phyloP scores from a whole-genome alignment of 2,329 filamentous ascomycete genomes.

The Colletotrichum siamense region DNA sequence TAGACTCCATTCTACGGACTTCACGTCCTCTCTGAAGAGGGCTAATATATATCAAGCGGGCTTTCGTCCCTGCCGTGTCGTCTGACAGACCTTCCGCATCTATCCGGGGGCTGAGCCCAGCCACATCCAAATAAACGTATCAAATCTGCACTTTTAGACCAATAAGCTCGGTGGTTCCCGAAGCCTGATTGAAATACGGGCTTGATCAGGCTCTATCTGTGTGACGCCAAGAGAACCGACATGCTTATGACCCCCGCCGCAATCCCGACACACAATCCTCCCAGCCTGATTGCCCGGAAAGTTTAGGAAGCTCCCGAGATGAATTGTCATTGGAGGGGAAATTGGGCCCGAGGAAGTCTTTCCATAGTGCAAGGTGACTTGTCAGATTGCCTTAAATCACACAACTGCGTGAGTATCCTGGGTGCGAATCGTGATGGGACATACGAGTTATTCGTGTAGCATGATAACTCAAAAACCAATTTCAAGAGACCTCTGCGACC shows the following conservation, averaged over 20 bases:
- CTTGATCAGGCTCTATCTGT: neutral
- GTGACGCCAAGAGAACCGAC: neutral
- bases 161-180: rapidly evolving
- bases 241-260: neutral
- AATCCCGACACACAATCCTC: neutral
- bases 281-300: neutral
- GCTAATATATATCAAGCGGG: neutral
- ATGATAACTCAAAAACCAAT: neutral
- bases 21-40: neutral
- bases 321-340: neutral
- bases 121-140: neutral
- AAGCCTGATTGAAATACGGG: neutral
- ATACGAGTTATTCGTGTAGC: neutral
- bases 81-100: neutral
- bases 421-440: neutral
- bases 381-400: neutral
- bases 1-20: neutral
- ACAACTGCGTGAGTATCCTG: neutral
- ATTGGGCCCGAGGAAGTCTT: rapidly evolving
- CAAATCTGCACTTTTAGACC: neutral
- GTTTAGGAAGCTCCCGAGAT: neutral
- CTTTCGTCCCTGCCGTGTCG: rapidly evolving
- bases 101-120: neutral
- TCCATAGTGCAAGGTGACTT: neutral
- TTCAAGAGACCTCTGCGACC: rapidly evolving